These are phyloP conservation scores for Huntiella savannae DNA, from an alignment of 2,329 filamentous ascomycete genomes.

Conservation along the genomic window DNA sequence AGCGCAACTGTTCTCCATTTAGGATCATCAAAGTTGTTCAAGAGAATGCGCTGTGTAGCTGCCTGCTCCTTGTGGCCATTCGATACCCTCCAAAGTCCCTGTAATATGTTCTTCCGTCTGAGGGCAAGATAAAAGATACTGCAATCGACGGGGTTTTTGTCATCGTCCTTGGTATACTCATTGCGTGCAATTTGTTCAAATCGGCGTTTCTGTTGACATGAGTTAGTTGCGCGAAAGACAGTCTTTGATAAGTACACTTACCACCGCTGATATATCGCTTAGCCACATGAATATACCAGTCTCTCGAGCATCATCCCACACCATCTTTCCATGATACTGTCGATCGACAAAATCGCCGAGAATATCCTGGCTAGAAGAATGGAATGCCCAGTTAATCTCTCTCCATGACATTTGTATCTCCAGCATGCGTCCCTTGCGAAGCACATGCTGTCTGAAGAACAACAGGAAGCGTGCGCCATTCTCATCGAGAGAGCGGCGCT, in stretches of 20 bases:
- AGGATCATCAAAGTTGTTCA: constrained; percentile 77
- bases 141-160: constrained; percentile 80
- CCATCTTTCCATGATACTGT: constrained; percentile 60
- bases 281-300: constrained; percentile 94
- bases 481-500: constrained; percentile 74
- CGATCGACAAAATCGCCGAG: constrained; percentile 63
- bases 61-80: constrained; percentile 71
- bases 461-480: constrained; percentile 77
- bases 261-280: constrained; percentile 54
- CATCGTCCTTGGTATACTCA: constrained; percentile 74
- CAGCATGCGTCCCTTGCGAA: constrained; percentile 45
- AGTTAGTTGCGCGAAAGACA: not conserved
- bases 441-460: constrained; percentile 65
- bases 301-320: constrained; percentile 71
- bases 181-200: constrained; percentile 85
- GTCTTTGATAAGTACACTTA: constrained; percentile 24
- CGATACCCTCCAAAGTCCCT: constrained; percentile 90
- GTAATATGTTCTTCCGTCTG: constrained; percentile 72
- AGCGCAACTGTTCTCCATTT: constrained; percentile 78
- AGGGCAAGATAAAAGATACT: constrained; percentile 82
- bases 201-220: constrained; percentile 15
- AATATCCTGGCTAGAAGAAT: constrained; percentile 76
- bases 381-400: constrained; percentile 72
- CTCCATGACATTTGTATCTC: constrained; percentile 53
- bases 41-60: constrained; percentile 58